Conservation (phyloP, 2,329 filamentous ascomycete species). For the Helicocarpus griseus region DNA sequence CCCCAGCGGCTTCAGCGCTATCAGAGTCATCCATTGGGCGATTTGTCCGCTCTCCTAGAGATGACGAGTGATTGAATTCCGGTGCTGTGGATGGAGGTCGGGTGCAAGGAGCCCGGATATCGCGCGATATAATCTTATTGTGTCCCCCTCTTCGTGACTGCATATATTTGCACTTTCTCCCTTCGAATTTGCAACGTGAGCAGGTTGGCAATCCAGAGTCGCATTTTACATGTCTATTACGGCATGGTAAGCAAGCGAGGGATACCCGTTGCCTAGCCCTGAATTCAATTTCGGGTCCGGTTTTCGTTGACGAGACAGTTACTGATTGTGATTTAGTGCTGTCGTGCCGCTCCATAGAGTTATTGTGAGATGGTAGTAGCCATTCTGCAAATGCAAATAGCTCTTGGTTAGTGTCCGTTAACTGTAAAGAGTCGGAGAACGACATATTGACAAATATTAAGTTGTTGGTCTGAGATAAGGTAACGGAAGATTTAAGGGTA, state of each 20-base stretch:
- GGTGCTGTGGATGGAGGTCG: slow-evolving; percentile 5
- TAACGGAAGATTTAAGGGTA: background rate
- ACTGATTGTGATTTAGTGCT: background rate
- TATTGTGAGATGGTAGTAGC: background rate
- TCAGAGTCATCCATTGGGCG: background rate
- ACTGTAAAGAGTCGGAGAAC: background rate
- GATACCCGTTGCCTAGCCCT: slow-evolving; percentile 7
- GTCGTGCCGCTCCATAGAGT: background rate
- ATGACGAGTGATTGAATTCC: background rate
- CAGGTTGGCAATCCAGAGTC: slow-evolving; percentile 37
- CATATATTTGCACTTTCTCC: slow-evolving; percentile 39
- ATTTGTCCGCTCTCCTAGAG: background rate
- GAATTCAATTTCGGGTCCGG: background rate
- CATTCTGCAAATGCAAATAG: background rate
- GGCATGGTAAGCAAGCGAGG: slow-evolving; percentile 23
- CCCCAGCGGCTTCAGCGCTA: background rate
- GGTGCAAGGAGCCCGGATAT: slow-evolving; percentile 13
- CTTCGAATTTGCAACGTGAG: slow-evolving; percentile 31
- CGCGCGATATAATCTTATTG: slow-evolving; percentile 7
- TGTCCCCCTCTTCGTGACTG: slow-evolving; percentile 38
- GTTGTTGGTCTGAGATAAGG: background rate
- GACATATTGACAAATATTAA: background rate
- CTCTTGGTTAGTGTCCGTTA: background rate
- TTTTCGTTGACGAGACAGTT: background rate
- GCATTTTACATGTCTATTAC: slow-evolving; percentile 37